Evolutionary conservation across 352 stramenopile species (phyloP).

Genomic region (Phytopythium oedochilum): DNA sequence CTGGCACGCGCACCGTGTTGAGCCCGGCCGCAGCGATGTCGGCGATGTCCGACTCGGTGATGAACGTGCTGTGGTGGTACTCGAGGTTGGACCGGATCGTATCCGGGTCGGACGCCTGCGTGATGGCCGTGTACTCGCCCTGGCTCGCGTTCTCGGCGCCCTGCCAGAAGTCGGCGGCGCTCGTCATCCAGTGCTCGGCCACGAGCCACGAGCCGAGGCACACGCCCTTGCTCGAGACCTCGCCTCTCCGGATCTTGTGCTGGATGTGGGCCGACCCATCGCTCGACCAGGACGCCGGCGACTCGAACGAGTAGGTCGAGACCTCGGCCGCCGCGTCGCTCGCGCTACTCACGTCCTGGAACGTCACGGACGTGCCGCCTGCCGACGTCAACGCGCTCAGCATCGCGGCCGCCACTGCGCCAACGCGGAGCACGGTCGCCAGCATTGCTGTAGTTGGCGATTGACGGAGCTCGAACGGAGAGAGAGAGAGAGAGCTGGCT

Average conservation of each 20-base stretch:
- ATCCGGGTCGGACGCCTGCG: conserved; percentile 23
- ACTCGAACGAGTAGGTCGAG: neutral
- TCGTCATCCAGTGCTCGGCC: conserved; percentile 78
- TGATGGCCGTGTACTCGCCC: conserved; percentile 68
- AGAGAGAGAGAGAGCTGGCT: too few species aligned
- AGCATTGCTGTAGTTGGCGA: neutral
- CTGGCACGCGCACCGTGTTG: conserved; percentile 54
- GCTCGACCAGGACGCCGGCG: conserved; percentile 3
- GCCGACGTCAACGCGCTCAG: neutral
- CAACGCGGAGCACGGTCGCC: neutral
- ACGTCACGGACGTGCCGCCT: neutral
- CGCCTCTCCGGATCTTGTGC: conserved; percentile 48
- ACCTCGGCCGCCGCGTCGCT: neutral
- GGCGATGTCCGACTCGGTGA: conserved; percentile 56
- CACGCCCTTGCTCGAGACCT: conserved; percentile 45
- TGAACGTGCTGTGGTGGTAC: conserved; percentile 55
- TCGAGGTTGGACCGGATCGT: conserved; percentile 38
- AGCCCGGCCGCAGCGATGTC: conserved; percentile 40
- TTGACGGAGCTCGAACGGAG: too few species aligned
- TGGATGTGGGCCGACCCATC: conserved; percentile 34
- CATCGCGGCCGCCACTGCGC: neutral
- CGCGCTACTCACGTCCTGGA: conserved; percentile 4
- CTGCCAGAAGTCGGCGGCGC: conserved; percentile 47
- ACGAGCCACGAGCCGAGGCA: conserved; percentile 80
- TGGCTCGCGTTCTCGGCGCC: conserved; percentile 32